Evolutionary conservation across 345 rosid species (phyloP), one percentile per base, ranked within the genome.

Genomic region (Linum lewisii): DNA sequence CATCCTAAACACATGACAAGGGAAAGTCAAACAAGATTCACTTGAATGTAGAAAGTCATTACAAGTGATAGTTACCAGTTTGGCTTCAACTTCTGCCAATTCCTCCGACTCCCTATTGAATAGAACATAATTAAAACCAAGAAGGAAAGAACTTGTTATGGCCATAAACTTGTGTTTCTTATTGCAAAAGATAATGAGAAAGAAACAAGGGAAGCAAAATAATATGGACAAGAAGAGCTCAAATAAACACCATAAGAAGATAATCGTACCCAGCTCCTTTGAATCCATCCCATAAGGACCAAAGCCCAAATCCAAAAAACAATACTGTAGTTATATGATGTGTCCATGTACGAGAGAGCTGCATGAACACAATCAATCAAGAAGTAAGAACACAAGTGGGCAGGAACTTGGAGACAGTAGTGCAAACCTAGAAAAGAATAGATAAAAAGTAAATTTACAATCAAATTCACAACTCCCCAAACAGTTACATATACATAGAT

Each of bases 1-100:
- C 87, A 82, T 82, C 81, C 97, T 93, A 55, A 71, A 24, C 29
- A 60, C 58, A 42, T 11, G 13, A 11, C 26, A 64, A 57, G 26
- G 58, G 42, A 61, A 67, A 44, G 23, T 58, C 50, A 73, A 26
- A 57, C 54, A 56, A 6, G 19, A 59, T 66, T 24, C 57, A 21
- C 19, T 54, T 45, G 9, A 74, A 36, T 61, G 25, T 51, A 34
- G 54, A 21, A 51, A 18, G 6, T 38, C 42, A 53, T 42, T 38
- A 56, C n/a, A 71, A 21, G 56, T 25, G 24, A 61, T 69, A 73
- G 79, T 16, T 64, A 70, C 73, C 73, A 64, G 20, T 64, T 70
- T 68, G 21, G 54, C 56, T 50, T 70, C 69, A 34, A 70, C 69
- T 65, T 64, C 73, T 2, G 59, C 62, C 62, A 70, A 44, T 23